Base-by-base conservation (phyloP, 106 monocot genomes). In the Dendrobium nobile region DNA sequence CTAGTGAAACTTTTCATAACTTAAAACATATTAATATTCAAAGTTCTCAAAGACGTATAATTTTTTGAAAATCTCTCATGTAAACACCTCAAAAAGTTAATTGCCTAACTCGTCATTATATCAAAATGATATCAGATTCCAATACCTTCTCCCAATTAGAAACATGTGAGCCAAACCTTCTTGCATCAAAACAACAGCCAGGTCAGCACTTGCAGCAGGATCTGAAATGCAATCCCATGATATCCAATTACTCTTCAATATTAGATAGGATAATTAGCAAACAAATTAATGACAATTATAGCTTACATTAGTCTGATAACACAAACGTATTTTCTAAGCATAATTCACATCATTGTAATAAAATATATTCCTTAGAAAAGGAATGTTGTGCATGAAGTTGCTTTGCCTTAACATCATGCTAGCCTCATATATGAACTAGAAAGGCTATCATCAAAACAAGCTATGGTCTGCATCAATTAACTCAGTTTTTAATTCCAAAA, bases 131-230 rank as follows among this genome's bases (percentile, higher is more conserved):
- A 81, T 48, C 10, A n/a, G 44, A 45, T 76, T 65, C 45, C 65
- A 59, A 41, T 87, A 99, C 98, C 99, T 99, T 83, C 80, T 91
- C 42, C 99, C 99, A 80, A 99, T 88, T 33, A 99, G 93, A 79
- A 99, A 86, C 47, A 99, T 78, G 47, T 99, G 88, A 0, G 99
- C 95, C 72, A 99, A 91, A 44, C 99, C 99, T 87, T 99, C 99
- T 99, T 99, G 99, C 95, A 99, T 99, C 79, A 99, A 79, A 65
- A 99, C 43, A 79, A 99, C 99, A 77, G 93, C 91, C 47, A 99
- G 85, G 85, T 99, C 99, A 85, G 99, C 99, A 91, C 93, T 95
- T 45, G 93, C 95, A 81, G 95, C 54, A 80, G 99, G 99, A 95
- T 99, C 98, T 99, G 85, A 74, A 89, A 91, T 79, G 75, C 22